Conservation (phyloP, 1,284 basidiomycete species). For the Salmacisia buchloeana region DNA sequence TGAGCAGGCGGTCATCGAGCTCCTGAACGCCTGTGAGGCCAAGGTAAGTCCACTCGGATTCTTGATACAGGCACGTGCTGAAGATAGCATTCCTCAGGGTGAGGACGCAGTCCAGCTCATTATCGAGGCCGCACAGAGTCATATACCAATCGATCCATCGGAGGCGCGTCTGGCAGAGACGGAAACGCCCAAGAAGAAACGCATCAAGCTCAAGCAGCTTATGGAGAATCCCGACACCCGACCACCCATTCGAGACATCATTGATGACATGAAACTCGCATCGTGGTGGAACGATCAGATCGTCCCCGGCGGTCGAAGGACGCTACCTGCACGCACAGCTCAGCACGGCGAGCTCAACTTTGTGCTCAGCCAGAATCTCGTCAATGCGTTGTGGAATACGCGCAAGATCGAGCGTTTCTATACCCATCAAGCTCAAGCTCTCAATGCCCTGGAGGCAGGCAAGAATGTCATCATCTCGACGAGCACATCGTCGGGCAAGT, state of each 20-base stretch:
- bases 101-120: slow-evolving; percentile 43
- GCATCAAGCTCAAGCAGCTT: slow-evolving; percentile 38
- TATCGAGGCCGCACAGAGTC: slow-evolving; percentile 37
- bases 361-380: slow-evolving; percentile 53
- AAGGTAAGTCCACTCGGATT: slow-evolving; percentile 10
- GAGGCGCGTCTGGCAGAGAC: slow-evolving; percentile 16
- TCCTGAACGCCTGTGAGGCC: slow-evolving; percentile 37
- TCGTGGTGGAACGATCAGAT: slow-evolving; percentile 49
- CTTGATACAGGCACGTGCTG: too few species aligned
- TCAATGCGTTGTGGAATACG: slow-evolving; percentile 61
- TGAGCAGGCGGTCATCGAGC: slow-evolving; percentile 41
- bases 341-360: slow-evolving; percentile 30
- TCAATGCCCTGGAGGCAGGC: slow-evolving; percentile 62
- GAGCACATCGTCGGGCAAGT: slow-evolving; percentile 84
- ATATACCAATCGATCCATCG: slow-evolving; percentile 39
- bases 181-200: slow-evolving; percentile 37
- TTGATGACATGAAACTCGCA: slow-evolving; percentile 33
- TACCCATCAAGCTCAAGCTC: slow-evolving; percentile 71
- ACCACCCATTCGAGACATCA: slow-evolving; percentile 30
- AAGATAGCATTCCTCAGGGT: slow-evolving; percentile 10
- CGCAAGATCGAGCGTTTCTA: slow-evolving; percentile 68
- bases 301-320: slow-evolving; percentile 42
- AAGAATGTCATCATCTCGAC: slow-evolving; percentile 82
- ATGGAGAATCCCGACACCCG: slow-evolving; percentile 36
- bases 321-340: slow-evolving; percentile 30